Base-by-base conservation (phyloP, 306 rosid genomes). In the Phaseolus lunatus region DNA sequence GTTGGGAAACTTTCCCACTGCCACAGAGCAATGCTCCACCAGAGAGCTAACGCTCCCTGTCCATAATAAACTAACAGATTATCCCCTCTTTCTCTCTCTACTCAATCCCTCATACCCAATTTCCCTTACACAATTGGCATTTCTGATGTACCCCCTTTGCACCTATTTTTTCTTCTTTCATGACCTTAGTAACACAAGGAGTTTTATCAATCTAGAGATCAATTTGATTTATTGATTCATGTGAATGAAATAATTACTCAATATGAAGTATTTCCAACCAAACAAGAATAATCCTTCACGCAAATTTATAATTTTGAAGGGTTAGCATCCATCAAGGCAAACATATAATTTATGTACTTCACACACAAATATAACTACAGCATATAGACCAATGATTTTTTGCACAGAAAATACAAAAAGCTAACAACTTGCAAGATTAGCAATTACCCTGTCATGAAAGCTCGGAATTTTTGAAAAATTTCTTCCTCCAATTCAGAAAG, bases 371-470 rank as follows among this genome's bases (percentile, higher is more conserved):
- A 24, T 24, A 63, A 39, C 35, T 33, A 57, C 29, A 16, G 3
- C 0, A 26, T 37, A 72, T 27, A 44, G 53, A 72, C 47, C 61
- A 72, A 29, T 12, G 43, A 50, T 56, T 71, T 59, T 5, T 23
- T 19, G 47, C 7, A 57, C 7, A 37, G 0, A 27, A 72, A 61
- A 57, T 12, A 61, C 44, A 37, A 11, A 71, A 14, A 39, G 10
- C 13, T n/a, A 67, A 18, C 33, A 45, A 7, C 4, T 20, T 27
- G 76, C 24, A 54, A 37, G 73, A 3, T 33, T 76, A 16, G 68
- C 15, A 75, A 43, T 81, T 86, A 91, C 98, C 91, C 80, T n/a
- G 86, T 69, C 93, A 91, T 85, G 82, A 91, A 94, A 71, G 85
- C 88, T 71, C 53, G 86, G 81, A 85, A 90, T 48, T 85, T 68